Evolutionary conservation across 306 rosid genomes (phyloP).

Genomic region (Senna siamea): DNA sequence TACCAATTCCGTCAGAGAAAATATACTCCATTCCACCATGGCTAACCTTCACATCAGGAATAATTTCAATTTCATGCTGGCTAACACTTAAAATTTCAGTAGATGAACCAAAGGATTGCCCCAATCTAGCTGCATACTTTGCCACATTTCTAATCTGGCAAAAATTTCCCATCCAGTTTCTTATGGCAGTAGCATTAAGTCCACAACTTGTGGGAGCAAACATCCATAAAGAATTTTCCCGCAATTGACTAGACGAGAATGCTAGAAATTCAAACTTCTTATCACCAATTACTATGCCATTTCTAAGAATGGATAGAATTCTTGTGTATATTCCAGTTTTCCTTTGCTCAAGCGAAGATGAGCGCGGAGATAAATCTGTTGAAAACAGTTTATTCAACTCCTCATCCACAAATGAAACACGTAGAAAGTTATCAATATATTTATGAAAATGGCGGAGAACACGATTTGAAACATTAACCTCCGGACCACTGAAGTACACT

Average conservation of each 20-base stretch:
- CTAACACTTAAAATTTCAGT: conserved; percentile 67
- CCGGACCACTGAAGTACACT: conserved; percentile 76
- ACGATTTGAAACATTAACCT: conserved; percentile 86
- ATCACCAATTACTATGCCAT: conserved; percentile 70
- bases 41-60: conserved; percentile 54
- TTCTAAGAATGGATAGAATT: conserved; percentile 61
- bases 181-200: conserved; percentile 53
- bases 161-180: conserved; percentile 79
- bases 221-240: conserved; percentile 90
- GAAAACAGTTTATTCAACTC: conserved; percentile 68
- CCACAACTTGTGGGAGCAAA: conserved; percentile 62
- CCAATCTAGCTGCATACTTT: conserved; percentile 89
- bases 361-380: conserved; percentile 68
- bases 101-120: conserved; percentile 90
- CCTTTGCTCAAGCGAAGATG: conserved; percentile 39
- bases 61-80: conserved; percentile 54
- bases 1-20: conserved; percentile 94
- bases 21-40: conserved; percentile 39
- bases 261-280: conserved; percentile 87
- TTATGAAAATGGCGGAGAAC: conserved; percentile 57
- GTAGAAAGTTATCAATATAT: conserved; percentile 65
- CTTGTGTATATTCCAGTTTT: conserved; percentile 69
- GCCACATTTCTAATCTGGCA: conserved; percentile 75
- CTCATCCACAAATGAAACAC: conserved; percentile 92
- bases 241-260: conserved; percentile 84